A percentile compares a stretch with the other conserved stretches of the same genome.
These are phyloP conservation scores for Penicillium italicum DNA, from an alignment of 2,329 filamentous ascomycete genomes.

Conservation along the genomic window DNA sequence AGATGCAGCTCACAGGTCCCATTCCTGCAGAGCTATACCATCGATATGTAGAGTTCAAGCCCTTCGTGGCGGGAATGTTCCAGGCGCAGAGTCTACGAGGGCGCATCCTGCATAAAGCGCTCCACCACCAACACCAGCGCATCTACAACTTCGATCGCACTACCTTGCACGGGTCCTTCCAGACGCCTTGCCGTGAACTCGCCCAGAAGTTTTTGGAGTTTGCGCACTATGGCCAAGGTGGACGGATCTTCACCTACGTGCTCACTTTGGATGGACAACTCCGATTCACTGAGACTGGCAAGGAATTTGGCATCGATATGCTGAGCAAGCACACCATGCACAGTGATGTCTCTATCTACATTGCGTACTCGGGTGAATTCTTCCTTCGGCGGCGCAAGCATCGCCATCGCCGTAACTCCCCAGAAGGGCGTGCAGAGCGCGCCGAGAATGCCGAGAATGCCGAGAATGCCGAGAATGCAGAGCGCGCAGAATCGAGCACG, in stretches of 20 bases:
- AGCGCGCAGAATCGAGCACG: constrained; percentile 1
- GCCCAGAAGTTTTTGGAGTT: constrained; percentile 79
- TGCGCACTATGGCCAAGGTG: constrained; percentile 79
- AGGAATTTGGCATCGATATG: constrained; percentile 91
- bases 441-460: neutral
- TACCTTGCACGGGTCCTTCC: constrained; percentile 69
- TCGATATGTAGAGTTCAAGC: constrained; percentile 87
- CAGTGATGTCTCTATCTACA: constrained; percentile 84
- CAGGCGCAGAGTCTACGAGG: constrained; percentile 72
- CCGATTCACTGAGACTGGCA: constrained; percentile 91
- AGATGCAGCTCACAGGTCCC: constrained; percentile 82
- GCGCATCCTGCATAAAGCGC: constrained; percentile 72
- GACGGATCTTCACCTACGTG: constrained; percentile 86
- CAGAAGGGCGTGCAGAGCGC: neutral
- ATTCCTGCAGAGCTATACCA: constrained; percentile 80
- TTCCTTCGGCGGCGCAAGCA: constrained; percentile 70
- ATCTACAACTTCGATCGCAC: constrained; percentile 83
- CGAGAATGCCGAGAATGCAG: neutral
- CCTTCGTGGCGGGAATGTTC: constrained; percentile 88
- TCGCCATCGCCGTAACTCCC: constrained; percentile 34
- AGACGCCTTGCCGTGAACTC: constrained; percentile 65
- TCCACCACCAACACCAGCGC: constrained; percentile 84
- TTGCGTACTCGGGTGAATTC: constrained; percentile 90
- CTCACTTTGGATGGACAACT: constrained; percentile 81
- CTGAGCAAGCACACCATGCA: constrained; percentile 97